Percentiles rank a stretch among this genome's conserved stretches.
Conservation (phyloP, 305 asterid species). For the Fraxinus albicans region DNA sequence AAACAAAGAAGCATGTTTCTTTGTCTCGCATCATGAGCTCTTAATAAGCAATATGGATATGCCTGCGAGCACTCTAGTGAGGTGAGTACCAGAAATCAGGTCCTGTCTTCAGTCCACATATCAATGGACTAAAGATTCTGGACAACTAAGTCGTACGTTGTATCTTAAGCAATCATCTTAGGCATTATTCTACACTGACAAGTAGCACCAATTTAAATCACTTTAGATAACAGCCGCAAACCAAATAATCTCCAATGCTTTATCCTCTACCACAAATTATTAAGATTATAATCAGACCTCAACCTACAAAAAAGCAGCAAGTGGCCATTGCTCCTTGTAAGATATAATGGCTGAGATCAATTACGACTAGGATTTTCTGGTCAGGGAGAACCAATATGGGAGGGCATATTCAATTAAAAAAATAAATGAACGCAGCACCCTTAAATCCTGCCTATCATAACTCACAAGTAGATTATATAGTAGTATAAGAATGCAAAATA, state of each 20-base stretch:
- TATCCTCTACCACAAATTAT: slow-evolving; percentile 1
- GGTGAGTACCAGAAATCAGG: background rate
- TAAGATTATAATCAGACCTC: slow-evolving; percentile 14
- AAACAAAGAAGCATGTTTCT: background rate
- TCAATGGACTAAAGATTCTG: background rate
- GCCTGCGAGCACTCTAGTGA: background rate
- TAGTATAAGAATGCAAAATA: background rate
- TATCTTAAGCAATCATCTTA: background rate
- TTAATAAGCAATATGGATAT: background rate
- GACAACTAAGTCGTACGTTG: background rate
- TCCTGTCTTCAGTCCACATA: background rate
- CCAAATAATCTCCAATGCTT: background rate
- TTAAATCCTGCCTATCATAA: background rate
- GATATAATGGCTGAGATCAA: background rate
- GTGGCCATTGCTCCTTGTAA: background rate
- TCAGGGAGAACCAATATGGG: background rate
- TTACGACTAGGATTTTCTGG: background rate
- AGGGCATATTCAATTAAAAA: background rate
- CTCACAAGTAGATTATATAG: background rate
- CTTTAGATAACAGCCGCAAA: background rate
- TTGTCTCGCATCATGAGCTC: slow-evolving; percentile 1
- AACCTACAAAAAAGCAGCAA: background rate
- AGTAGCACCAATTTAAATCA: background rate
- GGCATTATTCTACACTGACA: background rate
- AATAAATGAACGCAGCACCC: no score